These are phyloP conservation scores for Amanita polypyramis DNA, from an alignment of 768 basidiomycete genomes.

Conservation along the genomic window DNA sequence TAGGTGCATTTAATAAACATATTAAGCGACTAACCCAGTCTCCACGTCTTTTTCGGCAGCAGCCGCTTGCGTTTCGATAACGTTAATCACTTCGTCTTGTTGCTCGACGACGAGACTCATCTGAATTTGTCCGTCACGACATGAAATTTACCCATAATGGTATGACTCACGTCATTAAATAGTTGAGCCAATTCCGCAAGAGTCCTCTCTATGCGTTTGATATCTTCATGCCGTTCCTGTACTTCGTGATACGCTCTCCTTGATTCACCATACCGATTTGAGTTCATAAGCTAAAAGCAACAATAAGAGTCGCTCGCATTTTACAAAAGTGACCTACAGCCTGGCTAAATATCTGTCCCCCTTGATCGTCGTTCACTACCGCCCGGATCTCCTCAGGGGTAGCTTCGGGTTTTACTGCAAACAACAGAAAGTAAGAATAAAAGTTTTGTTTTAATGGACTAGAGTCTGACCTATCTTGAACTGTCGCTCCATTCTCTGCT, in stretches of 20 bases:
- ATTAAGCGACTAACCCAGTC: constrained; percentile 47
- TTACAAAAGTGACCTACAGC: constrained; percentile 38
- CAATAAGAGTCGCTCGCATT: constrained; percentile 7
- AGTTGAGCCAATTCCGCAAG: constrained; percentile 88
- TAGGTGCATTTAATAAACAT: background rate
- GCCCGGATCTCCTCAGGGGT: constrained; percentile 79
- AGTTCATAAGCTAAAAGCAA: constrained; percentile 61
- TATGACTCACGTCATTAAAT: constrained; percentile 78
- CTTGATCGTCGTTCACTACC: constrained; percentile 77
- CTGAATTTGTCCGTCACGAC: constrained; percentile 23
- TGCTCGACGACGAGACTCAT: constrained; percentile 95
- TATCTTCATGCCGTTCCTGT: constrained; percentile 94
- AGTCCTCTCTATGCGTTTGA: constrained; percentile 91
- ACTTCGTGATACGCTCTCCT: constrained; percentile 90
- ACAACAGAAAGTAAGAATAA: background rate
- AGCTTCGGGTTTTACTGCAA: constrained; percentile 82
- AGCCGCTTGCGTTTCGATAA: constrained; percentile 69
- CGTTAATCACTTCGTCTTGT: constrained; percentile 81
- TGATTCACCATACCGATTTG: constrained; percentile 85
- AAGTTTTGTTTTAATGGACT: background rate
- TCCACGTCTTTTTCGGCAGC: constrained; percentile 77
- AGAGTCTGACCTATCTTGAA: constrained; percentile 64
- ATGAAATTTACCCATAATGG: background rate
- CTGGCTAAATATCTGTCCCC: constrained; percentile 84
- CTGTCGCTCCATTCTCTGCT: constrained; percentile 76